A percentile compares a stretch with the other conserved stretches of the same genome.
These are phyloP conservation scores for Claviceps humidiphila DNA, from an alignment of 2,329 filamentous ascomycete genomes.

Conservation along the genomic window DNA sequence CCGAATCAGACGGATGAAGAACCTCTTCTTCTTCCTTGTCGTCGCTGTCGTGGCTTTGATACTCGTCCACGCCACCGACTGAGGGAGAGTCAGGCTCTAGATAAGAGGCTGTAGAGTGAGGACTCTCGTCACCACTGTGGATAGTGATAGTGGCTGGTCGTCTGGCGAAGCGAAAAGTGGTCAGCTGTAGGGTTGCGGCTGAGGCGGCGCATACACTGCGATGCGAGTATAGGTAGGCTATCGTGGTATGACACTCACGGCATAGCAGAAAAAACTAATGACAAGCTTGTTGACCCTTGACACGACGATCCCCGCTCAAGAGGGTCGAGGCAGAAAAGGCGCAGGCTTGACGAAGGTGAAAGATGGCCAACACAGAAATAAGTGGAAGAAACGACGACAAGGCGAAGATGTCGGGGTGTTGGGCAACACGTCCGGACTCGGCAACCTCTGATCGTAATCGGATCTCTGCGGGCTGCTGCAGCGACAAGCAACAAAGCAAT, in stretches of 20 bases:
- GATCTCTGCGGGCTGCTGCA: background rate
- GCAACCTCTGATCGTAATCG: no score
- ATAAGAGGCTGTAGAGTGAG: slow-evolving; percentile 21
- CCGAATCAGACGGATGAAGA: slow-evolving; percentile 45
- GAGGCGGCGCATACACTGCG: slow-evolving; percentile 1
- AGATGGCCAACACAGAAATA: background rate
- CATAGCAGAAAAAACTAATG: slow-evolving; percentile 26
- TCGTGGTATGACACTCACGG: slow-evolving; percentile 23
- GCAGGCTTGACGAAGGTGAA: background rate
- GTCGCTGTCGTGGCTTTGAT: slow-evolving; percentile 15
- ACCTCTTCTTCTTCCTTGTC: slow-evolving; percentile 24
- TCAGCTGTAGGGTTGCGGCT: slow-evolving; percentile 12
- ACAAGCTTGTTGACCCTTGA: slow-evolving; percentile 23
- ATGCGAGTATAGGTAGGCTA: background rate
- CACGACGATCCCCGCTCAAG: slow-evolving; percentile 31
- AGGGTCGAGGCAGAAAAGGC: slow-evolving; percentile 34
- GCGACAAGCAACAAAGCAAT: background rate
- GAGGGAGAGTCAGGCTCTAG: slow-evolving; percentile 17
- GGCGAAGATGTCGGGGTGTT: background rate
- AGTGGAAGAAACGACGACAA: background rate
- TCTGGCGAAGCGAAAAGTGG: slow-evolving; percentile 15
- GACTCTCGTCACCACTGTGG: slow-evolving; percentile 17
- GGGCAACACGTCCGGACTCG: background rate
- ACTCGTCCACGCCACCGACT: slow-evolving; percentile 27
- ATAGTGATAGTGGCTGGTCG: slow-evolving; percentile 14